phyloP scores from a whole-genome alignment of 1,284 basidiomycete species.

The Volvariella surrecta region DNA sequence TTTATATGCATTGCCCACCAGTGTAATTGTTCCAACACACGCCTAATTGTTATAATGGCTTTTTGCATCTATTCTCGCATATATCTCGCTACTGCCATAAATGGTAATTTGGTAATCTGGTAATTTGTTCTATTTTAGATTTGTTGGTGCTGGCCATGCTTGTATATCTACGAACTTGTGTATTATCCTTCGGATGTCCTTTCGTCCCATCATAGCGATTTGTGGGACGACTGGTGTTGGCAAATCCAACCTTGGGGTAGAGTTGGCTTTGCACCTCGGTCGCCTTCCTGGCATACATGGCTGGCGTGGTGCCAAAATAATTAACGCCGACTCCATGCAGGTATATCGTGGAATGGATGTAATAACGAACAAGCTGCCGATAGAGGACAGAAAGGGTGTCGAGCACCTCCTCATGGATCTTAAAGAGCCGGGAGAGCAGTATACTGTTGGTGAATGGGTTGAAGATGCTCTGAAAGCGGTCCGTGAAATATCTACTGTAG shows the following conservation, averaged over 20 bases:
- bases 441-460: conserved; percentile 83
- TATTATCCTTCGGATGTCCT: conserved; percentile 12
- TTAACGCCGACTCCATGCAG: conserved; percentile 99
- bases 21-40: too few relatives aligned
- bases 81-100: too few relatives aligned
- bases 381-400: conserved; percentile 70
- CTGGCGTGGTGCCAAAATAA: conserved; percentile 64
- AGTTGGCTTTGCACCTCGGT: conserved; percentile 65
- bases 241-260: conserved; percentile 89
- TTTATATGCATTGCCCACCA: too few relatives aligned
- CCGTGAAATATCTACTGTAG: conserved; percentile 19
- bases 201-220: conserved; percentile 70
- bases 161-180: too few relatives aligned
- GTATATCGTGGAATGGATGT: conserved; percentile 91
- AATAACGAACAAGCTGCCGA: conserved; percentile 91
- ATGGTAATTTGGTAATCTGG: too few relatives aligned
- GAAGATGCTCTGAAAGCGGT: conserved; percentile 65
- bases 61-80: too few relatives aligned
- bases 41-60: too few relatives aligned
- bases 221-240: conserved; percentile 96
- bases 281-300: conserved; percentile 21
- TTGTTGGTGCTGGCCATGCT: too few relatives aligned
- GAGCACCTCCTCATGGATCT: conserved; percentile 88
- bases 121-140: too few relatives aligned
- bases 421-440: conserved; percentile 79